Conservation (phyloP, 495 filamentous ascomycete species). For the Aspergillus nanangensis region DNA sequence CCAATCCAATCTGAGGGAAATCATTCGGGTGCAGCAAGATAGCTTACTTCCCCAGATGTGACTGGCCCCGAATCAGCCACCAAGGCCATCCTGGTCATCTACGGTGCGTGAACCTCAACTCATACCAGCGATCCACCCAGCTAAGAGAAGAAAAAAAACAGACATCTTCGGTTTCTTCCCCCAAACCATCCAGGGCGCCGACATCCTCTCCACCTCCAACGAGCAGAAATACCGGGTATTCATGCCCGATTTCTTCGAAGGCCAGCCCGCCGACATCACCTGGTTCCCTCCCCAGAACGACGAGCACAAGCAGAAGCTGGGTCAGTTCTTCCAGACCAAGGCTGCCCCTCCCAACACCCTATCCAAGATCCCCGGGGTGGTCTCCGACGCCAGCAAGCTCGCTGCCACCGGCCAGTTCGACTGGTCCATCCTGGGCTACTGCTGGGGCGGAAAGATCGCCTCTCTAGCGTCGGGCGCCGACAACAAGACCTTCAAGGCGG, state of each 20-base stretch:
- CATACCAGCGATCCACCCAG: background rate
- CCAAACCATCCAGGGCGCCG: conserved; percentile 54
- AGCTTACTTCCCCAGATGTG: conserved; percentile 32
- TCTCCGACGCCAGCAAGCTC: conserved; percentile 51
- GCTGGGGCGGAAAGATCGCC: conserved; percentile 88
- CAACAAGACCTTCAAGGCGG: conserved; percentile 63
- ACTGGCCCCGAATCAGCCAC: conserved; percentile 47
- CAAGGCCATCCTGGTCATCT: conserved; percentile 51
- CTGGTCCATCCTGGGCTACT: conserved; percentile 89
- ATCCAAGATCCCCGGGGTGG: conserved; percentile 56
- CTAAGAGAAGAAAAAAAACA: conserved; percentile 8
- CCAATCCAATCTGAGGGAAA: background rate
- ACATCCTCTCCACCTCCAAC: conserved; percentile 46
- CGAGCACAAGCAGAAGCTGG: conserved; percentile 73
- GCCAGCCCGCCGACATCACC: conserved; percentile 38
- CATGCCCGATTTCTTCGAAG: conserved; percentile 56
- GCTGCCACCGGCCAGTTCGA: conserved; percentile 44
- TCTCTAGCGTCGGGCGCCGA: conserved; percentile 53
- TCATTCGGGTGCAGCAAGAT: background rate
- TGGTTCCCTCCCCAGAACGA: conserved; percentile 74
- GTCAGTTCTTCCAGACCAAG: conserved; percentile 69
- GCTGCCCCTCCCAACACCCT: conserved; percentile 61
- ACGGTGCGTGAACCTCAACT: conserved; percentile 32
- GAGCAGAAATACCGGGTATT: conserved; percentile 52
- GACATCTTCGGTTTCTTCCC: conserved; percentile 55